Evolutionary conservation across 2,329 filamentous ascomycete genomes (phyloP).

Genomic region (Pyrenophora tritici-repentis): DNA sequence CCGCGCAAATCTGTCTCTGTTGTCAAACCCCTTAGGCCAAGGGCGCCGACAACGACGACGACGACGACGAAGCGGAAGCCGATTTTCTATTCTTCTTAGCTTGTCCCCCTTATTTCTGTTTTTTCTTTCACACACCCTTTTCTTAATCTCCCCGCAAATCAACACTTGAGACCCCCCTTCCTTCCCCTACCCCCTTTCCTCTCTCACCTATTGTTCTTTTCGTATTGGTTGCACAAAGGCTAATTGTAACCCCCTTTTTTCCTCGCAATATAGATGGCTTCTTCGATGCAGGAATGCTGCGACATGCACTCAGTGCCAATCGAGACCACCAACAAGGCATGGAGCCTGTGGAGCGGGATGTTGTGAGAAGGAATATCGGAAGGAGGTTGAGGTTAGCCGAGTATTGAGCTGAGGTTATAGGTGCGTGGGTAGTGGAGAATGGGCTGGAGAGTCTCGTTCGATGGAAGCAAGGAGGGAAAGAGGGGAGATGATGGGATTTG

Average conservation of each 20-base stretch:
- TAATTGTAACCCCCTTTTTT: conserved; percentile 12
- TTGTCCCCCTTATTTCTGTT: background rate
- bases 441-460: no score
- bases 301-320: conserved; percentile 81
- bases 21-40: conserved; percentile 25
- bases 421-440: no score
- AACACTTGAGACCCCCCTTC: background rate
- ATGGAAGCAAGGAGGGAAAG: no score
- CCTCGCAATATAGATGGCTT: conserved; percentile 73
- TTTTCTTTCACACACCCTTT: background rate
- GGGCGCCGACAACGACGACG: conserved; percentile 18
- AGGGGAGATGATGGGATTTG: no score
- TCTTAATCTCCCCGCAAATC: conserved; percentile 8
- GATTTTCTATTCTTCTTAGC: conserved; percentile 24
- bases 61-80: conserved; percentile 29
- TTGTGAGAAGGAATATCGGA: conserved; percentile 70
- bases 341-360: conserved; percentile 62
- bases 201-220: background rate
- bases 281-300: conserved; percentile 94
- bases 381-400: conserved; percentile 74
- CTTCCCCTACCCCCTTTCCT: background rate
- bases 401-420: conserved; percentile 54
- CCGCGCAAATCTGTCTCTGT: conserved; percentile 23
- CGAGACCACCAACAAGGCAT: conserved; percentile 46
- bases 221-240: background rate